phyloP scores from a whole-genome alignment of 345 rosid genomes.

The Citrus unshiu region DNA sequence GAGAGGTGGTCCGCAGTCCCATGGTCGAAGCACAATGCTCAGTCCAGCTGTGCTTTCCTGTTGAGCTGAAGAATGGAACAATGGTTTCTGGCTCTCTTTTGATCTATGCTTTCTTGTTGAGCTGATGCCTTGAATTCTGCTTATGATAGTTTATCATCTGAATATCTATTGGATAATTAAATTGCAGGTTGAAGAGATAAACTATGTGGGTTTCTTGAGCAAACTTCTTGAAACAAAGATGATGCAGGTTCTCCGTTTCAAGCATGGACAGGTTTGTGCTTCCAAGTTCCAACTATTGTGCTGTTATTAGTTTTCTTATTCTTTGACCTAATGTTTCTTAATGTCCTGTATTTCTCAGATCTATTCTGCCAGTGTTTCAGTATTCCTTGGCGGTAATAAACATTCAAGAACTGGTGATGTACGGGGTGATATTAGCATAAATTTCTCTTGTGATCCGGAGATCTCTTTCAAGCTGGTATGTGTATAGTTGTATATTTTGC shows the following conservation, averaged over 20 bases:
- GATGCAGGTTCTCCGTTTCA: conserved; percentile 83
- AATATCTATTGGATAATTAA: conserved; percentile 7
- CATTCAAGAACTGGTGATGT: conserved; percentile 88
- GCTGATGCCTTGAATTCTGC: background rate
- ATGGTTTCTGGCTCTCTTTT: conserved; percentile 48
- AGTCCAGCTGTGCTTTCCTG: conserved; percentile 90
- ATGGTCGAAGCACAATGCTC: conserved; percentile 95
- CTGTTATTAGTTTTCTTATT: conserved; percentile 5
- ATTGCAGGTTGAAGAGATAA: conserved; percentile 77
- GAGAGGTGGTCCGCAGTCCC: conserved; percentile 81
- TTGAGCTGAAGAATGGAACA: conserved; percentile 72
- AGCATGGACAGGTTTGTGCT: conserved; percentile 77
- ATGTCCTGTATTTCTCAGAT: conserved; percentile 43
- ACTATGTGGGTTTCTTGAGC: conserved; percentile 64
- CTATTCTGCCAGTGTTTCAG: conserved; percentile 81
- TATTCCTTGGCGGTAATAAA: conserved; percentile 76
- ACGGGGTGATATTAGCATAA: conserved; percentile 78
- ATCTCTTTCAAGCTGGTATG: conserved; percentile 74
- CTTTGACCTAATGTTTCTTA: conserved; percentile 11
- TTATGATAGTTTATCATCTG: background rate
- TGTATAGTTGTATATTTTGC: background rate
- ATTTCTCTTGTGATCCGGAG: conserved; percentile 90
- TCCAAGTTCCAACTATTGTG: background rate
- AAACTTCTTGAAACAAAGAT: conserved; percentile 85
- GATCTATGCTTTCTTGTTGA: background rate